Percentiles rank a stretch among this genome's conserved stretches.
Evolutionary conservation across 805 yeast genomes (phyloP).

Genomic region (Lachancea nothofagi): DNA sequence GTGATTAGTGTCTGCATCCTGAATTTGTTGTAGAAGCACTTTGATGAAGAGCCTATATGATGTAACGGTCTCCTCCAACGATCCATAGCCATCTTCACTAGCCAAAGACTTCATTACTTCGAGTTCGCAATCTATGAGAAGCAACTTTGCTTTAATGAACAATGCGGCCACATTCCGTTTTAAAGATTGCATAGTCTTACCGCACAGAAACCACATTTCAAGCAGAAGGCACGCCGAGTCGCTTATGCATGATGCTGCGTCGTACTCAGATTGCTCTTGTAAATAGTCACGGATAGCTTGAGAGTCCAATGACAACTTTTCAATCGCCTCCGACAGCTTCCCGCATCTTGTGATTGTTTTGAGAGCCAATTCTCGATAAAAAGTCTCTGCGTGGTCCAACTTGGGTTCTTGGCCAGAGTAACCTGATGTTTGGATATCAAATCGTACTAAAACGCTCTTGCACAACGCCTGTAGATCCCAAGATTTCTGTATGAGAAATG

Average conservation of each 20-base stretch:
- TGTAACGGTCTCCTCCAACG: conserved; percentile 39
- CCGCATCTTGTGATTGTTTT: conserved; percentile 51
- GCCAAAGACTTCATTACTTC: conserved; percentile 32
- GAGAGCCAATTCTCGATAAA: conserved; percentile 50
- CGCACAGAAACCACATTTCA: conserved; percentile 25
- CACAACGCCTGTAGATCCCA: conserved; percentile 32
- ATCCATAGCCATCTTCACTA: conserved; percentile 17
- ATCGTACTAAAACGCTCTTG: conserved; percentile 26
- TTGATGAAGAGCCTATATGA: conserved; percentile 57
- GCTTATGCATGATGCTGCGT: conserved; percentile 35
- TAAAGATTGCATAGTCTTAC: conserved; percentile 13
- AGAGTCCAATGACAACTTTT: conserved; percentile 14
- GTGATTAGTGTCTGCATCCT: conserved; percentile 45
- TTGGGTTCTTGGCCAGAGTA: neutral
- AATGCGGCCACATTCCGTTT: conserved; percentile 48
- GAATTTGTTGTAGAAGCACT: conserved; percentile 52
- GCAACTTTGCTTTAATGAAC: conserved; percentile 60
- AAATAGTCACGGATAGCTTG: conserved; percentile 14
- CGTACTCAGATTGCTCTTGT: conserved; percentile 26
- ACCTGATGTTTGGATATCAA: conserved; percentile 14
- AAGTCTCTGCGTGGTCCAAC: conserved; percentile 25
- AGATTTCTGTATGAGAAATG: conserved; percentile 25
- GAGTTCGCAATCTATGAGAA: conserved; percentile 59
- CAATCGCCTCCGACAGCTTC: conserved; percentile 20
- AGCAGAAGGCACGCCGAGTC: conserved; percentile 38